Conservation (phyloP, 257 asterid species). For the Capsicum pubescens region DNA sequence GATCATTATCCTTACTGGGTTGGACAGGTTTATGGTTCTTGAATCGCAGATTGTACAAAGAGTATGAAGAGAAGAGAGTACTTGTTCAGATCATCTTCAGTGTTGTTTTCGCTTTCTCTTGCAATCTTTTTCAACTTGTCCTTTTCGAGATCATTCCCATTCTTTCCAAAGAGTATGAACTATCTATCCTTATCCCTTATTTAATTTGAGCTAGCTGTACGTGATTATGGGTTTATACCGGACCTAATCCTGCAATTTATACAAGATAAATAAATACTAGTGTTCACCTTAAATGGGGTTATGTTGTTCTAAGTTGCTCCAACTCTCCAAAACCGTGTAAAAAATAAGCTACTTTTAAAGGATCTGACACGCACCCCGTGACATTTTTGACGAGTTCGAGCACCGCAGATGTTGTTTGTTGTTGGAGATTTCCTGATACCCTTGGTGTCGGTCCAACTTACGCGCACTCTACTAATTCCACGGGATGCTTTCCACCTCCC, state of each 20-base stretch:
- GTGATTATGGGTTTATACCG: neutral
- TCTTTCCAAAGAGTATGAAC: conserved; percentile 77
- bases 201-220: conserved; percentile 10
- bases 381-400: too few species aligned
- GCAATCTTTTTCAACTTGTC: conserved; percentile 96
- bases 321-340: too few species aligned
- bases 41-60: conserved; percentile 91
- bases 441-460: too few species aligned
- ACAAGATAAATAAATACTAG: neutral
- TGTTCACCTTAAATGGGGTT: neutral
- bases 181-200: neutral
- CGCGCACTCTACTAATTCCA: too few species aligned
- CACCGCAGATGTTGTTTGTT: too few species aligned
- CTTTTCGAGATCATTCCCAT: conserved; percentile 91
- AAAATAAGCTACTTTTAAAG: too few species aligned
- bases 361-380: too few species aligned
- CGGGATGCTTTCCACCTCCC: too few species aligned
- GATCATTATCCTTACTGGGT: conserved; percentile 77
- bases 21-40: conserved; percentile 97
- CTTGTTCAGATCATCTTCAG: conserved; percentile 97
- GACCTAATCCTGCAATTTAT: too few species aligned
- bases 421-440: neutral
- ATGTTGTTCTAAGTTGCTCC: neutral
- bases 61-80: conserved; percentile 94
- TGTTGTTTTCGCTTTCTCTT: conserved; percentile 90